Conservation (phyloP, 305 asterid genomes). For the Withania somnifera region DNA sequence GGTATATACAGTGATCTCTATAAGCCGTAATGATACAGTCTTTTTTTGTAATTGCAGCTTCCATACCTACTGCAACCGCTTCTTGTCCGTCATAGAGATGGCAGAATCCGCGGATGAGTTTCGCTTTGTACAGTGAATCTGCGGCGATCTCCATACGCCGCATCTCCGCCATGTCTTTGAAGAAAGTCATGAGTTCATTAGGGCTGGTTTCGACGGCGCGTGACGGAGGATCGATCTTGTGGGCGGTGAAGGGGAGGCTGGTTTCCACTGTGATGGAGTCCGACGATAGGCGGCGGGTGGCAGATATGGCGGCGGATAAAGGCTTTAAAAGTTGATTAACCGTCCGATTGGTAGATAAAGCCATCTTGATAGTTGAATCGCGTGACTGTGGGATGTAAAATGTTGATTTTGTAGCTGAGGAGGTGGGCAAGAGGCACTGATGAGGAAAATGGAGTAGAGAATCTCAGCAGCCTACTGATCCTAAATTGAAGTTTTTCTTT, state of each 20-base stretch:
- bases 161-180: conserved; percentile 66
- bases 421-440: neutral
- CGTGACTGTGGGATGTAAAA: neutral
- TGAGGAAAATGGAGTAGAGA: neutral
- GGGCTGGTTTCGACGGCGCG: conserved; percentile 60
- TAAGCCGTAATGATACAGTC: conserved; percentile 81
- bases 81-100: conserved; percentile 93
- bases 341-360: conserved; percentile 46
- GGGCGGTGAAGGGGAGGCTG: conserved; percentile 64
- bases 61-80: conserved; percentile 83
- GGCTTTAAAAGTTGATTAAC: conserved; percentile 19
- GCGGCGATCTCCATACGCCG: conserved; percentile 88
- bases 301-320: conserved; percentile 25
- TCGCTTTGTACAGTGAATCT: conserved; percentile 80
- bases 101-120: conserved; percentile 80
- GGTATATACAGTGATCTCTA: conserved; percentile 62
- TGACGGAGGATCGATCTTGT: conserved; percentile 79
- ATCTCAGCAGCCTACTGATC: neutral
- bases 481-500: too few species aligned
- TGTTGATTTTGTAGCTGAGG: neutral
- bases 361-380: conserved; percentile 30
- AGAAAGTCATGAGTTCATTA: conserved; percentile 56
- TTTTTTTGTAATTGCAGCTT: conserved; percentile 65
- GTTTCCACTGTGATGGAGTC: conserved; percentile 59
- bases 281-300: conserved; percentile 44